These are phyloP conservation scores for Echinosophora koreensis DNA, from an alignment of 306 rosid species.

Conservation along the genomic window DNA sequence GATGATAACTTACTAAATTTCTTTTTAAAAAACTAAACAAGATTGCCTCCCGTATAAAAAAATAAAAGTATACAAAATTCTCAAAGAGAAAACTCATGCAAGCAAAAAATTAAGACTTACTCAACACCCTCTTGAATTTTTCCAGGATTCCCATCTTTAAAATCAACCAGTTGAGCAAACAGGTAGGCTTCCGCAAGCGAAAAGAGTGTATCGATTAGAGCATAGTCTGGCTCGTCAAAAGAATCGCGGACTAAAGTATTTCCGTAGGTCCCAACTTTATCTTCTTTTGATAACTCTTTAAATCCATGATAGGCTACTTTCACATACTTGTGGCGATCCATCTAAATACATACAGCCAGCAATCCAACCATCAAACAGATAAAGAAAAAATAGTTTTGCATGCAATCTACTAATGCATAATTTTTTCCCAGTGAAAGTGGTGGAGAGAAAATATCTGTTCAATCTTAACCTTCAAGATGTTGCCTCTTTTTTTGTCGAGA, in stretches of 20 bases:
- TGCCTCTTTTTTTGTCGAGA: conserved; percentile 96
- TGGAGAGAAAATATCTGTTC: conserved; percentile 17
- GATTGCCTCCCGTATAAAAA: not conserved
- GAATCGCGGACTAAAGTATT: conserved; percentile 88
- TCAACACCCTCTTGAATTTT: conserved; percentile 66
- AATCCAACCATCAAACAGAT: conserved; percentile 40
- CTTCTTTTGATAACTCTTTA: conserved; percentile 89
- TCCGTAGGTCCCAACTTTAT: conserved; percentile 89
- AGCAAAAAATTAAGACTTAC: conserved; percentile 62
- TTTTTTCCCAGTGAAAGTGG: conserved; percentile 21
- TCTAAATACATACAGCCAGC: conserved; percentile 58
- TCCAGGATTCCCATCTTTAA: conserved; percentile 71
- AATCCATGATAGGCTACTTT: conserved; percentile 99
- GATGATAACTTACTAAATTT: conserved; percentile 6
- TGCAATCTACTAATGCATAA: conserved; percentile 12
- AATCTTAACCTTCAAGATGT: conserved; percentile 86
- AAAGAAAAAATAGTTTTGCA: conserved; percentile 25
- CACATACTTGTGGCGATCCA: conserved; percentile 99
- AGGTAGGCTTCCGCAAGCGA: conserved; percentile 96
- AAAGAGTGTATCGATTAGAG: conserved; percentile 92
- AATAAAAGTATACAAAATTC: conserved; percentile 2
- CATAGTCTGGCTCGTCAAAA: conserved; percentile 95
- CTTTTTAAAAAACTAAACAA: not conserved
- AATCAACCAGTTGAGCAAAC: conserved; percentile 95
- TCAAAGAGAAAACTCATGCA: conserved; percentile 24